Base-by-base conservation (phyloP, 305 asterid genomes). In the Fraxinus baroniana region DNA sequence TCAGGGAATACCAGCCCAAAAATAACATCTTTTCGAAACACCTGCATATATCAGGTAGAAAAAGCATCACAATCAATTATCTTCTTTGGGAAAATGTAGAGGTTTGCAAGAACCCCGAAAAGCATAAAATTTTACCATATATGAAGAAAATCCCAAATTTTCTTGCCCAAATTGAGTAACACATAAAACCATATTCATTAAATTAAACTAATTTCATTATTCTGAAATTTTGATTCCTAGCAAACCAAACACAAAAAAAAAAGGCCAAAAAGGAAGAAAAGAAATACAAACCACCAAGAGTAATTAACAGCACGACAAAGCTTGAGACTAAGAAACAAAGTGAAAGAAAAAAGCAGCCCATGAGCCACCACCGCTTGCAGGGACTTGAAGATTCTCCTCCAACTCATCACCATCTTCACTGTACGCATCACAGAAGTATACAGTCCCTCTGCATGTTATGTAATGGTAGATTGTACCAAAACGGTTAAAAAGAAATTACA, bases 371-470 rank as follows among this genome's bases (percentile, higher is more conserved):
- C 87, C 52, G 94, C 96, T 85, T 93, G 98, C 36, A 91, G 81
- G 22, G 98, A 92, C 94, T 94, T 92, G 73, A 91, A 87, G 39
- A 95, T 87, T 87, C 97, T 92, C 81, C 97, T 89, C 93, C 92
- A 90, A 74, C 87, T 90, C 95, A 88, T 90, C 88, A 87, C 85
- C 87, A 57, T 46, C 62, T 64, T 24, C 79, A 46, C 68, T 77
- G 39, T 80, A 6, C 70, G 5, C 77, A 64, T 46, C 75, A 55
- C 18, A 78, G 74, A 77, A 44, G 77, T 71, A 73, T 72, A 9
- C 72, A 81, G 41, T 32, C 75, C 37, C 60, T 77, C 37, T 77
- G 78, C 30, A 74, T 64, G 78, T 36, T 2, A 68, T 57, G 49
- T 49, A 81, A 57, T 57, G 24, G 79, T 82, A 78, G 70, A 79